Evolutionary conservation across 768 basidiomycete genomes (phyloP).

Genomic region (Tricholoma furcatifolium): DNA sequence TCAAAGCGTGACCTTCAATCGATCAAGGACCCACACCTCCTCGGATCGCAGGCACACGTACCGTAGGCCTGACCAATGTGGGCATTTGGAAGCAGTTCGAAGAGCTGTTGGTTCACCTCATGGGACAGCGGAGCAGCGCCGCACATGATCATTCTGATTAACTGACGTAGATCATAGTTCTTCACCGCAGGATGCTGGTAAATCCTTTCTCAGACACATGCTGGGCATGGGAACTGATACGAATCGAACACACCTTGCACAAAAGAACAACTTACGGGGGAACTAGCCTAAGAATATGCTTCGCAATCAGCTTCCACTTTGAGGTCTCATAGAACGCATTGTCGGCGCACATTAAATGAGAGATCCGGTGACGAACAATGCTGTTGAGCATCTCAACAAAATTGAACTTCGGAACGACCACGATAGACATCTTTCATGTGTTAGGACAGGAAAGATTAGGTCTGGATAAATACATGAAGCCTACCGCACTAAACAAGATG

Average conservation of each 20-base stretch:
- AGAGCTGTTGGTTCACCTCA: slow-evolving; percentile 50
- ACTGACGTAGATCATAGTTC: slow-evolving; percentile 43
- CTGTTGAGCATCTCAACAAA: slow-evolving; percentile 61
- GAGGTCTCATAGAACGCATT: not conserved
- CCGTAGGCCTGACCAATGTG: slow-evolving; percentile 62
- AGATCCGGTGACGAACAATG: slow-evolving; percentile 56
- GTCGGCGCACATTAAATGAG: slow-evolving; percentile 44
- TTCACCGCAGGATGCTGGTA: slow-evolving; percentile 49
- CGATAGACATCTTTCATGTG: slow-evolving; percentile 42
- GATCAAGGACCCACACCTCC: slow-evolving; percentile 54
- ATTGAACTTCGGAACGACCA: slow-evolving; percentile 62
- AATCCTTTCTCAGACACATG: not conserved
- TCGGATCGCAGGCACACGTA: slow-evolving; percentile 13
- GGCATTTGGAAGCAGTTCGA: slow-evolving; percentile 48
- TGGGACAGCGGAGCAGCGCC: slow-evolving; percentile 61
- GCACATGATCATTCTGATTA: slow-evolving; percentile 47
- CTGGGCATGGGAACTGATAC: not conserved
- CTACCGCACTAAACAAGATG: slow-evolving; percentile 52
- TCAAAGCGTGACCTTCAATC: slow-evolving; percentile 48
- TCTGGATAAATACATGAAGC: slow-evolving; percentile 10
- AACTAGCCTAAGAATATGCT: slow-evolving; percentile 38
- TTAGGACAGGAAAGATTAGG: not conserved
- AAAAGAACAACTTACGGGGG: slow-evolving; percentile 57
- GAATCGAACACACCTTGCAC: slow-evolving; percentile 43
- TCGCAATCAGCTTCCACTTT: not conserved